Conservation (phyloP, 495 filamentous ascomycete species). For the Cetradonia linearis region DNA sequence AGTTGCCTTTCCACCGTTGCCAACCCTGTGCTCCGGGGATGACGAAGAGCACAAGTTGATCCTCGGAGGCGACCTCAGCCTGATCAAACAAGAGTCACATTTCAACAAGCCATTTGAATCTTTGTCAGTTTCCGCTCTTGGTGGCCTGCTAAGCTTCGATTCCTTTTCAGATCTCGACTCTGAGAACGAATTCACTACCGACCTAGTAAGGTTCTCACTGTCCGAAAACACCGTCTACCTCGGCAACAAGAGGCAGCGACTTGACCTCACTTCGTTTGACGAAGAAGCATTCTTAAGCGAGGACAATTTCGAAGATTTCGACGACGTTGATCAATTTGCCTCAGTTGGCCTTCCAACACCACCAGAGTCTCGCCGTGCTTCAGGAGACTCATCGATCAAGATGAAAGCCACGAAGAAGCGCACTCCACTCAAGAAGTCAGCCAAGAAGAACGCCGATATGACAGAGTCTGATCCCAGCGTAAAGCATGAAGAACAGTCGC, state of each 20-base stretch:
- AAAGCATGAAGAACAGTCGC: slow-evolving; percentile 21
- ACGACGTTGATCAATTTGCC: slow-evolving; percentile 51
- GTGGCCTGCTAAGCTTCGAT: slow-evolving; percentile 67
- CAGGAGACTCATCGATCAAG: slow-evolving; percentile 34
- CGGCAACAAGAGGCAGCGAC: slow-evolving; percentile 69
- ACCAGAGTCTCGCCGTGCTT: slow-evolving; percentile 28
- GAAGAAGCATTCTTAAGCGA: slow-evolving; percentile 68
- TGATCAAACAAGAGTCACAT: slow-evolving; percentile 41
- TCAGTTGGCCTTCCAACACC: slow-evolving; percentile 40
- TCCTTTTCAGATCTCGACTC: slow-evolving; percentile 86
- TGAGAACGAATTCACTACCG: slow-evolving; percentile 77
- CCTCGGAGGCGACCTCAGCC: slow-evolving; percentile 53
- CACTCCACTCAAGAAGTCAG: slow-evolving; percentile 22
- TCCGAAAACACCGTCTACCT: slow-evolving; percentile 51
- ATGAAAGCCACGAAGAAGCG: slow-evolving; percentile 34
- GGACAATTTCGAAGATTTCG: slow-evolving; percentile 65
- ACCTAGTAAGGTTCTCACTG: slow-evolving; percentile 60
- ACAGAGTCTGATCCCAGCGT: slow-evolving; percentile 28
- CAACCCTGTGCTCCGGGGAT: slow-evolving; percentile 58
- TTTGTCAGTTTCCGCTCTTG: slow-evolving; percentile 36
- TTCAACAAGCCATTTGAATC: slow-evolving; percentile 38
- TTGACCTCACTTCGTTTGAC: slow-evolving; percentile 56
- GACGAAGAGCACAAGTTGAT: slow-evolving; percentile 69
- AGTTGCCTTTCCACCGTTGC: slow-evolving; percentile 58
- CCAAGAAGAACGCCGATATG: slow-evolving; percentile 23